These are phyloP conservation scores for Trichoderma aggressivum DNA, from an alignment of 2,329 filamentous ascomycete species.

Conservation along the genomic window DNA sequence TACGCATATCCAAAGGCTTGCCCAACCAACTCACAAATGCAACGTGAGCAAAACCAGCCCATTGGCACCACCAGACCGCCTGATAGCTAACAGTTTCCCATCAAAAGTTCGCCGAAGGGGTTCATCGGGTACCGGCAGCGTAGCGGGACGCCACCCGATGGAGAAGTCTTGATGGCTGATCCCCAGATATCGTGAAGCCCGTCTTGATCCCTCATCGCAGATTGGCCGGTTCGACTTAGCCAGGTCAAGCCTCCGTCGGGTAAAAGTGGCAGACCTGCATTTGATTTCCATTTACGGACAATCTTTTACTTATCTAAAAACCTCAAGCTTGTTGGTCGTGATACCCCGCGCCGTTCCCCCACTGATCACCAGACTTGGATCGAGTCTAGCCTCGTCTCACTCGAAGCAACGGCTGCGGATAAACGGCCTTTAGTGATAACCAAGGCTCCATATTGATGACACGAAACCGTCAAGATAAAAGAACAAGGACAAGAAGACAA, in stretches of 20 bases:
- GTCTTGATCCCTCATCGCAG: not conserved
- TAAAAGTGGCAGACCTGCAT: conserved; percentile 13
- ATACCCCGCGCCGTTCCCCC: conserved; percentile 12
- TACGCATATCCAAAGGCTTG: not conserved
- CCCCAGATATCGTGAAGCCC: not conserved
- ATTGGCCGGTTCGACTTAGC: not conserved
- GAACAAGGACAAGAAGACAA: not conserved
- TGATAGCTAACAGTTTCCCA: not conserved
- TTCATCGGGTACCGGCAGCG: conserved; percentile 6
- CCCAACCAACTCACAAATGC: not conserved
- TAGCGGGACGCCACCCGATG: not conserved
- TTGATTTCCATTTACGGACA: not conserved
- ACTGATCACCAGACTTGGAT: conserved; percentile 1
- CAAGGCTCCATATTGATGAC: not conserved
- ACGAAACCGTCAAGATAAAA: not conserved
- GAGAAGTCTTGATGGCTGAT: not conserved
- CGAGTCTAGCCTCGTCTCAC: not conserved
- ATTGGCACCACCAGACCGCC: not conserved
- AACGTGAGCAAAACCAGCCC: not conserved
- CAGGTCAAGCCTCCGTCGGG: not conserved
- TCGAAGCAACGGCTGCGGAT: not conserved
- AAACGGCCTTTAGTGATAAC: not conserved
- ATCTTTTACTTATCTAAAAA: not conserved
- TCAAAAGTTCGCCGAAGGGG: conserved; percentile 13
- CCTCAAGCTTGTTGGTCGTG: not conserved